These are phyloP conservation scores for Diaporthe eres DNA, from an alignment of 2,329 filamentous ascomycete species.

Conservation along the genomic window DNA sequence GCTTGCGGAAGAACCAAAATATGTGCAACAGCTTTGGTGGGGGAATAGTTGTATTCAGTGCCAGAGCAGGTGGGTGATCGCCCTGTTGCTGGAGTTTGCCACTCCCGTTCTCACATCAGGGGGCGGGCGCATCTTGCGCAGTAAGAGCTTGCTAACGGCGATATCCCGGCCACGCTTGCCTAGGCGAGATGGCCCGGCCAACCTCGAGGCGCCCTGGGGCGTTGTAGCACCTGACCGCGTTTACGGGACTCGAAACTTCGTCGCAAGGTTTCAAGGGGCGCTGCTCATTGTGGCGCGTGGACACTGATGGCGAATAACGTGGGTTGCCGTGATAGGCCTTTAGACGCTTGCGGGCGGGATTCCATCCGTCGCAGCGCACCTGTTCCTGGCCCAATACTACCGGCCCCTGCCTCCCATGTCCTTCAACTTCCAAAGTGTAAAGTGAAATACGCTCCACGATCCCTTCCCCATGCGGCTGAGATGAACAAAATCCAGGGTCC, in stretches of 20 bases:
- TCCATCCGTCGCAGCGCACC: neutral
- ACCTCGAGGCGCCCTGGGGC: neutral
- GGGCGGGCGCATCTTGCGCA: slow-evolving; percentile 16
- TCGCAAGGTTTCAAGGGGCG: slow-evolving; percentile 3
- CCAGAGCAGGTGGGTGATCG: slow-evolving; percentile 11
- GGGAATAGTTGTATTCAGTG: neutral
- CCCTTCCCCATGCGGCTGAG: neutral
- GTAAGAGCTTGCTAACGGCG: slow-evolving; percentile 8
- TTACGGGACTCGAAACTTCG: slow-evolving; percentile 5
- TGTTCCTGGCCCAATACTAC: slow-evolving; percentile 17
- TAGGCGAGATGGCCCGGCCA: neutral
- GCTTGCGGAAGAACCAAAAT: slow-evolving; percentile 15
- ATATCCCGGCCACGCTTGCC: slow-evolving; percentile 10
- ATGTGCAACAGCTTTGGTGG: neutral
- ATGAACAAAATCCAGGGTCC: slow-evolving; percentile 12
- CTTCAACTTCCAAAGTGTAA: slow-evolving; percentile 10
- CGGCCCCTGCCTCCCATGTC: slow-evolving; percentile 4
- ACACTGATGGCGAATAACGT: slow-evolving; percentile 8
- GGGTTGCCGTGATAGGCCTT: slow-evolving; percentile 12
- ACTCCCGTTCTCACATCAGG: slow-evolving; percentile 23
- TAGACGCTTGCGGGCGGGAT: slow-evolving; percentile 1
- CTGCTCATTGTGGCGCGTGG: neutral
- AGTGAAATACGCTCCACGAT: slow-evolving; percentile 11
- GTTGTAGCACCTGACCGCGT: slow-evolving; percentile 20
- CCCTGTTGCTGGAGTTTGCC: slow-evolving; percentile 1